Percentiles rank a stretch among this genome's conserved stretches.
phyloP scores from a whole-genome alignment of 768 basidiomycete species.

The Psilocybe sp. region DNA sequence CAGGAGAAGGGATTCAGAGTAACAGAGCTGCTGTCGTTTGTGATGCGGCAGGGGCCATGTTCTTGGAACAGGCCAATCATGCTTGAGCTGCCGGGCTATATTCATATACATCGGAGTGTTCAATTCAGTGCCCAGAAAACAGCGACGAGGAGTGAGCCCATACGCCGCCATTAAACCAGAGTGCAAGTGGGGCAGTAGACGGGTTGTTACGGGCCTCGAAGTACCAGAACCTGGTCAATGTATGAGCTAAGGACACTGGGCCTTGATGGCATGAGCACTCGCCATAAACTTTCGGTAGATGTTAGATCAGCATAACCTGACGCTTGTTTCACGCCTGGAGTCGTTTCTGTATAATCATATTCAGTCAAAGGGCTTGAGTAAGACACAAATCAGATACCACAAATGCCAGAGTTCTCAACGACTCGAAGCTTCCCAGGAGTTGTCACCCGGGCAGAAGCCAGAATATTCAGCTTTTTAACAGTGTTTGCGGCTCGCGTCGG shows the following conservation, averaged over 20 bases:
- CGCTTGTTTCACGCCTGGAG: conserved; percentile 55
- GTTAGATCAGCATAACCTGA: conserved; percentile 65
- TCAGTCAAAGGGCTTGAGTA: background rate
- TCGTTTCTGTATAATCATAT: conserved; percentile 41
- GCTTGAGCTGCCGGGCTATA: conserved; percentile 53
- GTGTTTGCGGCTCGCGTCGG: conserved; percentile 10
- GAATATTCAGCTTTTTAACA: conserved; percentile 1
- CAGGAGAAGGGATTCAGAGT: conserved; percentile 55
- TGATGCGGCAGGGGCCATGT: conserved; percentile 72
- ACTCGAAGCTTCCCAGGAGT: conserved; percentile 51
- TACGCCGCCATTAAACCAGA: conserved; percentile 69
- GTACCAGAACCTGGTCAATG: conserved; percentile 58
- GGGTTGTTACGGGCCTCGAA: conserved; percentile 61
- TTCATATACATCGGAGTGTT: background rate
- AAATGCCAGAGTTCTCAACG: conserved; percentile 62
- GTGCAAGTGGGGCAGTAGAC: conserved; percentile 53
- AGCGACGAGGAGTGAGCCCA: conserved; percentile 15
- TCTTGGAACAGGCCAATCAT: conserved; percentile 73
- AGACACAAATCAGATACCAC: conserved; percentile 34
- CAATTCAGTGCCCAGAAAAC: background rate
- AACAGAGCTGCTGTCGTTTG: conserved; percentile 48
- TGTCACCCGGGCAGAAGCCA: conserved; percentile 20
- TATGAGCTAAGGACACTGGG: background rate
- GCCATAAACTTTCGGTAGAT: conserved; percentile 56
- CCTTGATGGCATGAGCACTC: background rate